Percentiles rank a stretch among this genome's conserved stretches.
Conservation (phyloP, 177 flowering plant species). For the Vitis hybrid region DNA sequence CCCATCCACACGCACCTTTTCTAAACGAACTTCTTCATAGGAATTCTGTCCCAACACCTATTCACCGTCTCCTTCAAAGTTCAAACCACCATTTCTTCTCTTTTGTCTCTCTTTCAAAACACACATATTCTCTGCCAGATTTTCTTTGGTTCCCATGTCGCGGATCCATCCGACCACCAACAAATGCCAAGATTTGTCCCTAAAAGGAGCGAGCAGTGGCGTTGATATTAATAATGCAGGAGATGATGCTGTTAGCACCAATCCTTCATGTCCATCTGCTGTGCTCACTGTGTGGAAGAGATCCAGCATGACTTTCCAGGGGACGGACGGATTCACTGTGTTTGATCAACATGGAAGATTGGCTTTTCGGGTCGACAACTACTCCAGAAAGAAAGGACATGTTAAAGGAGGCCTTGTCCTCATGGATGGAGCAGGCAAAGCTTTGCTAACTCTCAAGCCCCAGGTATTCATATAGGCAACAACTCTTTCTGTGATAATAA, state of each 20-base stretch:
- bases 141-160: conserved; percentile 23
- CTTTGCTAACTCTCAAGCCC: conserved; percentile 51
- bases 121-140: no score
- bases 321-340: conserved; percentile 70
- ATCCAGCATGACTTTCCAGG: conserved; percentile 69
- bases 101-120: no score
- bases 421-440: conserved; percentile 61
- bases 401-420: conserved; percentile 41
- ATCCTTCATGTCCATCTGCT: conserved; percentile 6
- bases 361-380: conserved; percentile 63
- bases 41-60: no score
- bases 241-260: not conserved
- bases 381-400: conserved; percentile 36
- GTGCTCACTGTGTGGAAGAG: conserved; percentile 69
- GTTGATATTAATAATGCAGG: not conserved
- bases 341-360: conserved; percentile 44
- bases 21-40: no score
- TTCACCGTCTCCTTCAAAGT: no score
- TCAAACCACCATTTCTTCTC: no score
- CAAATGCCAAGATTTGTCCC: not conserved
- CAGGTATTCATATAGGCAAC: conserved; percentile 24
- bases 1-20: no score
- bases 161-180: conserved; percentile 35
- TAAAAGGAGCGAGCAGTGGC: conserved; percentile 1
- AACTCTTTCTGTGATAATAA: no score